Conservation (phyloP, 2,329 filamentous ascomycete species). For the Drechmeria coniospora region DNA sequence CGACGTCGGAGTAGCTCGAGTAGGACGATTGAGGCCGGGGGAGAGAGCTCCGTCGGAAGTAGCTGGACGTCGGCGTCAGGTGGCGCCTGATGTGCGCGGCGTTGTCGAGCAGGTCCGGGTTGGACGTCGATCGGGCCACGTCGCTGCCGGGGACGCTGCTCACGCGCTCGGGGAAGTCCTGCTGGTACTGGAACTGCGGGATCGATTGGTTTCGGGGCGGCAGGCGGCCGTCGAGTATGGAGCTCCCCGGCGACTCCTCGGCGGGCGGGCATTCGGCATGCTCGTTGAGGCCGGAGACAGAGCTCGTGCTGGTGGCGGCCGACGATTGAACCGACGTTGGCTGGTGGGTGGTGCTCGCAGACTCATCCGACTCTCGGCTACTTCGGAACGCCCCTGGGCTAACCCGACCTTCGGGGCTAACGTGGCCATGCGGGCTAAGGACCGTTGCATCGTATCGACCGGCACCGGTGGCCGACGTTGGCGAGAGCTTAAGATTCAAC, state of each 20-base stretch:
- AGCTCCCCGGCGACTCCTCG: slow-evolving; percentile 33
- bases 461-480: slow-evolving; percentile 5
- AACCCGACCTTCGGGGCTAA: too few relatives aligned
- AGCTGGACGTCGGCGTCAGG: slow-evolving; percentile 41
- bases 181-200: slow-evolving; percentile 46
- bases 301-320: slow-evolving; percentile 39
- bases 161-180: slow-evolving; percentile 24
- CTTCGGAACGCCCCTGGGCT: slow-evolving; percentile 26
- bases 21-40: slow-evolving; percentile 63
- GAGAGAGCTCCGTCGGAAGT: slow-evolving; percentile 40
- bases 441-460: slow-evolving; percentile 17
- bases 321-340: slow-evolving; percentile 35
- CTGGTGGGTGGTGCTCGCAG: slow-evolving; percentile 31
- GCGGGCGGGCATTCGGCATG: slow-evolving; percentile 26
- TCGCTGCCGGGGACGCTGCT: slow-evolving; percentile 27
- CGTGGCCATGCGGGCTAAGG: slow-evolving; percentile 15
- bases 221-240: slow-evolving; percentile 29
- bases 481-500: slow-evolving; percentile 7
- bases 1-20: slow-evolving; percentile 56
- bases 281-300: slow-evolving; percentile 35
- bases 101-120: slow-evolving; percentile 35
- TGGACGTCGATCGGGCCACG: slow-evolving; percentile 30
- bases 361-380: slow-evolving; percentile 38
- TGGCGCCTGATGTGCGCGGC: slow-evolving; percentile 41
- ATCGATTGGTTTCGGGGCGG: slow-evolving; percentile 29